Evolutionary conservation across 2,329 filamentous ascomycete species (phyloP).

Genomic region (Pochonia chlamydosporia): DNA sequence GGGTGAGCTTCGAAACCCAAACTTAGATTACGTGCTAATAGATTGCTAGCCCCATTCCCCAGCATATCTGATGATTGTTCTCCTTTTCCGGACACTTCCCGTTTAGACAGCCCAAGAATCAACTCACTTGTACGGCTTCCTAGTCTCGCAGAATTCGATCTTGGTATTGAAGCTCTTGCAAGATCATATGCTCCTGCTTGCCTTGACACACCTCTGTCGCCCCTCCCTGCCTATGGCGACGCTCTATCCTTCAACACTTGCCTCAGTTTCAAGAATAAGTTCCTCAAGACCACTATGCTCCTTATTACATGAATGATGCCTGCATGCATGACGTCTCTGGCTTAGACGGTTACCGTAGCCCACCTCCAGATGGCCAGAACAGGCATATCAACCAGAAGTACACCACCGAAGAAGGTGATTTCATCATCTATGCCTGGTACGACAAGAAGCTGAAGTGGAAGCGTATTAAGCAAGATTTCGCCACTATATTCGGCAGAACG

Average conservation of each 20-base stretch:
- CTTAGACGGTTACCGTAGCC: slow-evolving; percentile 27
- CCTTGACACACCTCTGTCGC: slow-evolving; percentile 21
- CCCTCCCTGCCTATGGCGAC: slow-evolving; percentile 18
- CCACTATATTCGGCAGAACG: slow-evolving; percentile 29
- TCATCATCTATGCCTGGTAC: slow-evolving; percentile 38
- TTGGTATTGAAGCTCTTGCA: slow-evolving; percentile 30
- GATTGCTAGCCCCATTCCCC: slow-evolving; percentile 16
- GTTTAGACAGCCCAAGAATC: slow-evolving; percentile 9
- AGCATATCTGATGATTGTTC: slow-evolving; percentile 17
- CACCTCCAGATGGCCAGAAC: slow-evolving; percentile 29
- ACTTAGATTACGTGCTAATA: slow-evolving; percentile 1
- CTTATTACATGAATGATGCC: slow-evolving; percentile 17
- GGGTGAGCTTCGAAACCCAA: slow-evolving; percentile 15
- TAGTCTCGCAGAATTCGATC: slow-evolving; percentile 31
- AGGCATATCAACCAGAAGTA: slow-evolving; percentile 39
- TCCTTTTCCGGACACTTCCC: slow-evolving; percentile 18
- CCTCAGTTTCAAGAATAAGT: slow-evolving; percentile 16
- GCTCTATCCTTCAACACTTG: slow-evolving; percentile 16
- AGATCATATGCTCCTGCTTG: slow-evolving; percentile 23
- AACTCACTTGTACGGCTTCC: slow-evolving; percentile 22
- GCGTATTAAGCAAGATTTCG: slow-evolving; percentile 33
- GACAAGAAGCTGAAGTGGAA: slow-evolving; percentile 38
- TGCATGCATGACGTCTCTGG: slow-evolving; percentile 15
- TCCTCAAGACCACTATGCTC: slow-evolving; percentile 16
- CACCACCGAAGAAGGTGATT: slow-evolving; percentile 37